Base-by-base conservation (phyloP, 75 land plant species). In the Pinus albicaulis region DNA sequence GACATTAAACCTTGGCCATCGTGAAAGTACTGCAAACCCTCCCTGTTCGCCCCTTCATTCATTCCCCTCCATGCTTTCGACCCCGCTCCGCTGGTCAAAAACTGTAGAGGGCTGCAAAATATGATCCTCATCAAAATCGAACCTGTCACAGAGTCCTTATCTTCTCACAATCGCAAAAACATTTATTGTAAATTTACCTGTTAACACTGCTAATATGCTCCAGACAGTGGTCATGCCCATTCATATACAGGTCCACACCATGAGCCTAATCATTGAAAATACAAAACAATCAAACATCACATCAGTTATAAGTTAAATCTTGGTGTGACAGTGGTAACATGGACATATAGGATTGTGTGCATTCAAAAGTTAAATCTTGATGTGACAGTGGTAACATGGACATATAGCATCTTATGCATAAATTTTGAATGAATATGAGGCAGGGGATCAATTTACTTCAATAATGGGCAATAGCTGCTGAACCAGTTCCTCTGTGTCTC, bases 201-300 rank as follows among this genome's bases (percentile, higher is more conserved):
- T 86, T 79, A 2, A 24, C 34, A 66, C 88, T 89, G 64, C 85
- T 90, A 22, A 97, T 97, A 72, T 89, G 91, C 56, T 94, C 89
- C 55, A 97, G 87, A 74, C 98, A 92, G 80, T 97, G 99, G 68
- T 97, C 99, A 79, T 97, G 99, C 5, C 99, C 98, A 74, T 97
- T 97, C 20, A 97, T 83, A 83, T 97, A 97, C 13, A 88, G 66
- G 76, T 93, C 97, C 15, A 96, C 98, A 19, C 79, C 75, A 59
- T 90, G 72, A 3, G 66, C 84, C 60, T 59, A 44, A 6, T 28
- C 31, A 28, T 28, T 28, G 31, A 28, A 28, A 28, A 28, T 28
- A 28, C 31, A 28, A 28, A 28, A 15, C 6, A 59, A 59, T 7
- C 14, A 59, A 12, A 44, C 48, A 44, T 44, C 48, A 5, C 48